Percentiles rank a stretch among this genome's conserved stretches.
phyloP scores from a whole-genome alignment of 192 early-diverging fungal species.

The Piromyces sp. region DNA sequence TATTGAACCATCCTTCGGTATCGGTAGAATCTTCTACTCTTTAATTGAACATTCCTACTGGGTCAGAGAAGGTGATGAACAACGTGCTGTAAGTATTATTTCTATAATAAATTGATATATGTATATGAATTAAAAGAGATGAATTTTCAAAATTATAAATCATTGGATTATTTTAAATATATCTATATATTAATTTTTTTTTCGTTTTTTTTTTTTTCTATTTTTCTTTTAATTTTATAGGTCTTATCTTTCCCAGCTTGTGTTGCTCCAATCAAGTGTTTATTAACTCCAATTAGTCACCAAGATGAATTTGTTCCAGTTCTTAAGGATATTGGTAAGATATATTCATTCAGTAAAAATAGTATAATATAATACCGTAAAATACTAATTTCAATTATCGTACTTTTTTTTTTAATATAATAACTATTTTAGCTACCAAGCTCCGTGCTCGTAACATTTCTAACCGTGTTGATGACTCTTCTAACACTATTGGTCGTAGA shows the following conservation, averaged over 20 bases:
- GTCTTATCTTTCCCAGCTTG: conserved; percentile 74
- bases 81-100: conserved; percentile 33
- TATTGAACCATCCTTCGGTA: conserved; percentile 98
- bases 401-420: neutral
- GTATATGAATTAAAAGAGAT: too few relatives aligned
- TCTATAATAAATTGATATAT: neutral
- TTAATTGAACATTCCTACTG: conserved; percentile 90
- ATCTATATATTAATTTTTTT: too few relatives aligned
- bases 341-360: too few relatives aligned
- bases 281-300: conserved; percentile 72
- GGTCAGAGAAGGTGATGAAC: conserved; percentile 75
- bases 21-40: conserved; percentile 91
- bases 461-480: conserved; percentile 73
- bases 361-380: too few relatives aligned
- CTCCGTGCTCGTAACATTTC: conserved; percentile 63
- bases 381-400: too few relatives aligned
- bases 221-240: too few relatives aligned
- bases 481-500: conserved; percentile 78
- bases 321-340: conserved; percentile 31
- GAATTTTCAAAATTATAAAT: too few relatives aligned
- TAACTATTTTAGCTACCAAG: conserved; percentile 22
- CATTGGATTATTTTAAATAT: too few relatives aligned
- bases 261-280: conserved; percentile 89
- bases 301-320: conserved; percentile 59
- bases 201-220: too few relatives aligned